A percentile compares a stretch with the other conserved stretches of the same genome.
Evolutionary conservation across 148 eudicot species (phyloP).

Genomic region (Rhododendron kiyosumense): DNA sequence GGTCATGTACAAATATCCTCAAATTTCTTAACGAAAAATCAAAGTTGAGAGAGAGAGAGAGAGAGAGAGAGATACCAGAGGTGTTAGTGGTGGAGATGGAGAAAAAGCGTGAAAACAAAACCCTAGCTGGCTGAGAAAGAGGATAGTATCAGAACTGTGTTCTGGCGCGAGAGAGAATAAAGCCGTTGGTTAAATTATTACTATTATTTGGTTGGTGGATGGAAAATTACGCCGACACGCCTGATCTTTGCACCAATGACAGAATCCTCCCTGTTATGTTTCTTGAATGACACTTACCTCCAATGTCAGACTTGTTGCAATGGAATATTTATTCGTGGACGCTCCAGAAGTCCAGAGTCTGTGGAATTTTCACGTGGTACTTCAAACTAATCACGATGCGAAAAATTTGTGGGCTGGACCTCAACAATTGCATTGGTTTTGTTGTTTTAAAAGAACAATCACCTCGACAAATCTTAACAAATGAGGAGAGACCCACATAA

Average conservation of each 20-base stretch:
- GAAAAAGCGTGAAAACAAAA: neutral
- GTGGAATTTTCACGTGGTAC: neutral
- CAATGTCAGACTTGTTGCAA: neutral
- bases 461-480: too few species aligned
- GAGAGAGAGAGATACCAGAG: neutral
- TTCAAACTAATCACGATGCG: too few species aligned
- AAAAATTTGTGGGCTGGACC: too few species aligned
- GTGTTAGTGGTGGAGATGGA: neutral
- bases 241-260: neutral
- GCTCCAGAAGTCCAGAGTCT: neutral
- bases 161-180: neutral
- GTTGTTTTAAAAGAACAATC: too few species aligned
- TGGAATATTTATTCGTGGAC: neutral
- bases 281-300: neutral
- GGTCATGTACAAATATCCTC: neutral
- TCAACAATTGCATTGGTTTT: neutral
- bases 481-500: too few species aligned
- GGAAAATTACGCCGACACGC: neutral
- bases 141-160: neutral
- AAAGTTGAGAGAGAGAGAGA: neutral
- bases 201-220: neutral
- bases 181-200: neutral
- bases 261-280: neutral
- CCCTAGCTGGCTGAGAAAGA: neutral
- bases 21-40: neutral